Evolutionary conservation across 805 yeast species (phyloP).

Genomic region (Wickerhamiella galacta): DNA sequence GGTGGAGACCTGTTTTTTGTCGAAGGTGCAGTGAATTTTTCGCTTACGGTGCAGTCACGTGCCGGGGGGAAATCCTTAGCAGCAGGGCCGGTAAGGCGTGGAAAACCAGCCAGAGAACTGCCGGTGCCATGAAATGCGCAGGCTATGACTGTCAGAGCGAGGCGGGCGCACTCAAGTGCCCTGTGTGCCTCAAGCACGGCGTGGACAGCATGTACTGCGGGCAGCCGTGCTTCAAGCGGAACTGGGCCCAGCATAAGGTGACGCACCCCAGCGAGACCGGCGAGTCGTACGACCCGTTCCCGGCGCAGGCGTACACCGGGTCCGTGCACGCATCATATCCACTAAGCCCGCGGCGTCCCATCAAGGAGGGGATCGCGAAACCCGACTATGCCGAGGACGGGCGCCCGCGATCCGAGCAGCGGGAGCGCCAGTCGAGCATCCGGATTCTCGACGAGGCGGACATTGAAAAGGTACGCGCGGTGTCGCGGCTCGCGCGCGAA

Average conservation of each 20-base stretch:
- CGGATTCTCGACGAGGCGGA: slow-evolving; percentile 49
- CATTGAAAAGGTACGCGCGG: slow-evolving; percentile 56
- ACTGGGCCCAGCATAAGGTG: slow-evolving; percentile 43
- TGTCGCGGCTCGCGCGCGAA: slow-evolving; percentile 66
- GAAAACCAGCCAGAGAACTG: too few relatives aligned
- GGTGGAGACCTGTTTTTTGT: too few relatives aligned
- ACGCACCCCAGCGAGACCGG: slow-evolving; percentile 38
- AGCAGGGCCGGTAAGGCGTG: too few relatives aligned
- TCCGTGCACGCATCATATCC: slow-evolving; percentile 67
- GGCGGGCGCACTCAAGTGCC: slow-evolving; percentile 75
- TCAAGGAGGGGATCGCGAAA: slow-evolving; percentile 51
- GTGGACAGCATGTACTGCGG: slow-evolving; percentile 54
- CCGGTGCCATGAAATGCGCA: slow-evolving; percentile 32
- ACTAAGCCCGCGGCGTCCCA: slow-evolving; percentile 46
- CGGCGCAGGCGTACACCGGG: slow-evolving; percentile 61
- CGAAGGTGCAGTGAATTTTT: neutral
- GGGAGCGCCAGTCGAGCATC: slow-evolving; percentile 38
- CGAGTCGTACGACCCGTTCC: slow-evolving; percentile 71
- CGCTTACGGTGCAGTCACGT: neutral
- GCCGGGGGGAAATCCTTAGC: too few relatives aligned
- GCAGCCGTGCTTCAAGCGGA: slow-evolving; percentile 65
- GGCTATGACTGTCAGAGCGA: slow-evolving; percentile 76
- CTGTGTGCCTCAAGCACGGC: slow-evolving; percentile 69
- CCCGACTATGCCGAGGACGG: slow-evolving; percentile 84
- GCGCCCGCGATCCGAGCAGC: slow-evolving; percentile 59